Evolutionary conservation across 768 basidiomycete genomes (phyloP).

Genomic region (Amanita rubescens): DNA sequence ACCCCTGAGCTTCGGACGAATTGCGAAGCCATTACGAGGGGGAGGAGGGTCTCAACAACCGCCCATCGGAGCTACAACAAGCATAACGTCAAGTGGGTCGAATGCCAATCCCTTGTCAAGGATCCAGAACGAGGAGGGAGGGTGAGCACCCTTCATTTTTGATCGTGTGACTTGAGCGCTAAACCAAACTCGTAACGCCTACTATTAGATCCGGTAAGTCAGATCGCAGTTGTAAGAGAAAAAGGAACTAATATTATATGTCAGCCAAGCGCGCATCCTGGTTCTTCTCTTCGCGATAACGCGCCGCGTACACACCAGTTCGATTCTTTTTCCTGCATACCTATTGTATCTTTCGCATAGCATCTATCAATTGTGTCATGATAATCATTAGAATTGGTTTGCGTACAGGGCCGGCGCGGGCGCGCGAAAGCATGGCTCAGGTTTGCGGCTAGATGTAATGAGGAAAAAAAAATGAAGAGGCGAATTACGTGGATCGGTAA

Average conservation of each 20-base stretch:
- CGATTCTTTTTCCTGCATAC: slow-evolving; percentile 8
- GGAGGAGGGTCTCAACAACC: slow-evolving; percentile 63
- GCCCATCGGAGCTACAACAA: slow-evolving; percentile 32
- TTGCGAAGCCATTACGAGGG: slow-evolving; percentile 94
- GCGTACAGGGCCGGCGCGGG: not conserved
- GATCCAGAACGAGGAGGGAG: slow-evolving; percentile 76
- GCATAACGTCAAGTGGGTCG: slow-evolving; percentile 36
- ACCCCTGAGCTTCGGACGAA: slow-evolving; percentile 82
- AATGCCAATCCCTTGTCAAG: slow-evolving; percentile 56
- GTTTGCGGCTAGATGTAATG: not conserved
- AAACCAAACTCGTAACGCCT: slow-evolving; percentile 17
- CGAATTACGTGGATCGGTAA: not conserved
- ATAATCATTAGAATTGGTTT: not conserved
- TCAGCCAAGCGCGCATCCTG: slow-evolving; percentile 88
- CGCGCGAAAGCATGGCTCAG: not conserved
- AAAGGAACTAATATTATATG: slow-evolving; percentile 5
- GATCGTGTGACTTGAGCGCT: slow-evolving; percentile 13
- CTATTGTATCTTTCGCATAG: slow-evolving; percentile 15
- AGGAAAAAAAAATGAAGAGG: not conserved
- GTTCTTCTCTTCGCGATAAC: slow-evolving; percentile 83
- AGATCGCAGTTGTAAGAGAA: slow-evolving; percentile 13
- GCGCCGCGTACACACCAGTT: slow-evolving; percentile 10
- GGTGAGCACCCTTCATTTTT: slow-evolving; percentile 42
- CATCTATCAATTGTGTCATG: slow-evolving; percentile 12
- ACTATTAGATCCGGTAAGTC: slow-evolving; percentile 32